phyloP scores from a whole-genome alignment of 352 stramenopile genomes.

The Phytophthora pisi region DNA sequence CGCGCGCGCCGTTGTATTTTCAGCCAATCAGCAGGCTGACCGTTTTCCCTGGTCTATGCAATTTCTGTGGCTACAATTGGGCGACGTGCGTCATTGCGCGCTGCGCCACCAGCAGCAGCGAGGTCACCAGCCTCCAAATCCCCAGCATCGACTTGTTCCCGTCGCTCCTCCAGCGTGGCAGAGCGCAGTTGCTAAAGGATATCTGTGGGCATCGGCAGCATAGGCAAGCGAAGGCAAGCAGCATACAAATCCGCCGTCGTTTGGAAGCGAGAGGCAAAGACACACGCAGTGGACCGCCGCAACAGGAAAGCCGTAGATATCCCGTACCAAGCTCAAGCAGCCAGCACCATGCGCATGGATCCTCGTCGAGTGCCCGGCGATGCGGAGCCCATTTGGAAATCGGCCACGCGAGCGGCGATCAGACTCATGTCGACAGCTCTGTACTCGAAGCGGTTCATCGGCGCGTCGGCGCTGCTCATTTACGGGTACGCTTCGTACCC shows the following conservation, averaged over 20 bases:
- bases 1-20: background rate
- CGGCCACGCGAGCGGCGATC: conserved; percentile 22
- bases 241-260: conserved; percentile 10
- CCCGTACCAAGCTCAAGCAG: background rate
- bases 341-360: conserved; percentile 10
- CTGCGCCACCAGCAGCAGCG: conserved; percentile 1
- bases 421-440: conserved; percentile 39
- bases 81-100: conserved; percentile 20
- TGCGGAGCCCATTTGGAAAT: conserved; percentile 40
- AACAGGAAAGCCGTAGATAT: conserved; percentile 15
- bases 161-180: background rate
- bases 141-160: background rate
- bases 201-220: conserved; percentile 1
- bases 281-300: conserved; percentile 21
- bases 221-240: conserved; percentile 23
- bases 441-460: conserved; percentile 42
- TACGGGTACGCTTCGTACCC: conserved; percentile 54
- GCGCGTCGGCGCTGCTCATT: conserved; percentile 29
- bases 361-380: conserved; percentile 7
- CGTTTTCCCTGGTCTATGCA: conserved; percentile 3
- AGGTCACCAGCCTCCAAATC: background rate
- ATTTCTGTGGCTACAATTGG: conserved; percentile 18
- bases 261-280: conserved; percentile 25
- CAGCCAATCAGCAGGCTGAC: conserved; percentile 15
- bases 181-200: background rate